Conservation (phyloP, 139 green algal genomes). For the Chlamydomonas incerta region DNA sequence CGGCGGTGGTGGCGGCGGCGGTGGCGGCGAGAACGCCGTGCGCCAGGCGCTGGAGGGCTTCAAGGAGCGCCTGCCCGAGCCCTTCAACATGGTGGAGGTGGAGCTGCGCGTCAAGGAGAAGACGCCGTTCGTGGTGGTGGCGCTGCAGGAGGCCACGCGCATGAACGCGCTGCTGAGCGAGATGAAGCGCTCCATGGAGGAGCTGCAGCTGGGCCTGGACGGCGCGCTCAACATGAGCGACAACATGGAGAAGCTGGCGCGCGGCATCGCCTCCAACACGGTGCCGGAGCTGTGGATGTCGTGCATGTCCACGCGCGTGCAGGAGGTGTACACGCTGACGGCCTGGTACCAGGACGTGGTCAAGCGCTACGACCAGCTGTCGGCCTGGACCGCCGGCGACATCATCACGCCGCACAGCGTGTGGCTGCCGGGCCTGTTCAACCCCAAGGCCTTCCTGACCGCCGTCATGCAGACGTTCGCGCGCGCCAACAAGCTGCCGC, state of each 20-base stretch:
- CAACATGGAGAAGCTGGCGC: constrained; percentile 84
- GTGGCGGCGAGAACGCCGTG: constrained; percentile 65
- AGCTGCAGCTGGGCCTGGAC: constrained; percentile 88
- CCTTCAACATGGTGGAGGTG: constrained; percentile 88
- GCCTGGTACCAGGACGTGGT: constrained; percentile 83
- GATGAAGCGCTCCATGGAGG: constrained; percentile 87
- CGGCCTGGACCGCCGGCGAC: constrained; percentile 74
- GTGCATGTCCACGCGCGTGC: constrained; percentile 84
- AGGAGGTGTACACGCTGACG: constrained; percentile 80
- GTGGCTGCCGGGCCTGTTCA: constrained; percentile 89
- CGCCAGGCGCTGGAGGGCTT: constrained; percentile 69
- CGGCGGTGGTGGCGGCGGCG: constrained; percentile 60
- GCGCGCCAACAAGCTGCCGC: constrained; percentile 81
- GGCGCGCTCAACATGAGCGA: constrained; percentile 90
- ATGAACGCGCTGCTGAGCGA: constrained; percentile 87
- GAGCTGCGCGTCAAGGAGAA: constrained; percentile 84
- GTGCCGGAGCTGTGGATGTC: constrained; percentile 83
- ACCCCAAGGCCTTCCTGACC: constrained; percentile 92
- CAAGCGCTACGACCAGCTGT: constrained; percentile 83
- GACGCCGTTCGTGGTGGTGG: constrained; percentile 87
- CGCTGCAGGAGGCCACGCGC: constrained; percentile 81
- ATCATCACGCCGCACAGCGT: constrained; percentile 73
- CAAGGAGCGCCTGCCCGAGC: constrained; percentile 78
- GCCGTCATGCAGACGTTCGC: constrained; percentile 91
- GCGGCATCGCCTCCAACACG: constrained; percentile 78